A percentile compares a stretch with the other conserved stretches of the same genome.
Conservation (phyloP, 1,284 basidiomycete species). For the Cutaneotrichosporon dermatis region DNA sequence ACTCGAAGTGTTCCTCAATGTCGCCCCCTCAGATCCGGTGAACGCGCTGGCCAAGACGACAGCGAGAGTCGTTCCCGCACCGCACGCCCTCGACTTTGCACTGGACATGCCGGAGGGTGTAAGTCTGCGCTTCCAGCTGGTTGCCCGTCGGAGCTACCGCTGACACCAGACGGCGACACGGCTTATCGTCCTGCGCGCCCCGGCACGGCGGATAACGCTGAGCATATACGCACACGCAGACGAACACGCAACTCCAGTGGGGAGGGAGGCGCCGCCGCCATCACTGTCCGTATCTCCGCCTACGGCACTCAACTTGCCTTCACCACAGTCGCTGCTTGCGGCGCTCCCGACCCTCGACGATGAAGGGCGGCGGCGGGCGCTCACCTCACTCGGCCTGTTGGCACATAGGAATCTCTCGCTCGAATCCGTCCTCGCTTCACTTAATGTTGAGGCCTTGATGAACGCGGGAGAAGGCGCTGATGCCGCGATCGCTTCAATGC, state of each 20-base stretch:
- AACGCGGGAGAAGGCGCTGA: not conserved
- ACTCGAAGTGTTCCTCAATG: conserved; percentile 13
- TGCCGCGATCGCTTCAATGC: not conserved
- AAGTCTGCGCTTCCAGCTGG: not conserved
- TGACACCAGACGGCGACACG: conserved; percentile 11
- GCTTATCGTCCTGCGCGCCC: conserved; percentile 11
- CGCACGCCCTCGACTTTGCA: conserved; percentile 10
- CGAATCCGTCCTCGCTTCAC: not conserved
- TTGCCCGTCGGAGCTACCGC: not conserved
- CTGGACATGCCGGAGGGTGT: conserved; percentile 13
- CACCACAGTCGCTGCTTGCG: not conserved
- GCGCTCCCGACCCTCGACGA: not conserved
- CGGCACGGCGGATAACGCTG: conserved; percentile 8
- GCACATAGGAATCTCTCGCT: not conserved
- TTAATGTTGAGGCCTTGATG: not conserved
- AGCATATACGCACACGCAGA: conserved; percentile 7
- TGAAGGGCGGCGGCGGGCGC: not conserved
- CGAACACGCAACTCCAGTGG: not conserved
- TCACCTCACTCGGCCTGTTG: not conserved
- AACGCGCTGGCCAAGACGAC: conserved; percentile 13
- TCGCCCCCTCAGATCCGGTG: conserved; percentile 6
- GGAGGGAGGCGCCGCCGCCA: not conserved
- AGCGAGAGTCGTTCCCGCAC: not conserved
- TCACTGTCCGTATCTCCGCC: not conserved
- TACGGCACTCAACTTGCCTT: not conserved